Evolutionary conservation across 805 yeast species (phyloP).

Genomic region (Scheffersomyces amazonensis): DNA sequence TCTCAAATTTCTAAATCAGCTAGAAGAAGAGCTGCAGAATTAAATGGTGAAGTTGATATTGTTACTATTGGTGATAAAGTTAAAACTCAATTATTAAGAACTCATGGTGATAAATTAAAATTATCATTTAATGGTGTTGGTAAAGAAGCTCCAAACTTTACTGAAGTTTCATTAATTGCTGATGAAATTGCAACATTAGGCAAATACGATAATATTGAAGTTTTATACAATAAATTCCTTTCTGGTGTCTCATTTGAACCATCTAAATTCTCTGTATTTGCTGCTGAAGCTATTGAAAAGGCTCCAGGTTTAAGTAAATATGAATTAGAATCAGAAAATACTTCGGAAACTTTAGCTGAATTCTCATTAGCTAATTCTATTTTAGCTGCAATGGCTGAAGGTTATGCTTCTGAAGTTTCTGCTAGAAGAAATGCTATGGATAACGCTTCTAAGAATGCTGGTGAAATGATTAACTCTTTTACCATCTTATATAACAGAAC

Average conservation of each 20-base stretch:
- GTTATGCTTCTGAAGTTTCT: slow-evolving; percentile 95
- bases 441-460: slow-evolving; percentile 99
- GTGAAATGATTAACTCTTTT: slow-evolving; percentile 96
- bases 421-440: slow-evolving; percentile 99
- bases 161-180: slow-evolving; percentile 84
- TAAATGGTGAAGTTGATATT: slow-evolving; percentile 66
- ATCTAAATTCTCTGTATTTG: slow-evolving; percentile 60
- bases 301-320: slow-evolving; percentile 85
- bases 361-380: slow-evolving; percentile 88
- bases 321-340: slow-evolving; percentile 65
- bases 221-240: slow-evolving; percentile 83
- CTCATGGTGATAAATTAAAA: slow-evolving; percentile 64
- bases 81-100: slow-evolving; percentile 84
- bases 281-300: slow-evolving; percentile 67
- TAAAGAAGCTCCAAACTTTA: slow-evolving; percentile 93
- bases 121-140: slow-evolving; percentile 89
- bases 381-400: slow-evolving; percentile 91
- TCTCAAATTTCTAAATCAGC: slow-evolving; percentile 90
- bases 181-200: slow-evolving; percentile 74
- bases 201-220: slow-evolving; percentile 72
- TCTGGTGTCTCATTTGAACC: slow-evolving; percentile 92
- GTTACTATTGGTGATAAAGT: slow-evolving; percentile 94
- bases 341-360: slow-evolving; percentile 75
- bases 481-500: slow-evolving; percentile 98
- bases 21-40: slow-evolving; percentile 59